Evolutionary conservation across 2,329 filamentous ascomycete genomes (phyloP).

Genomic region (Aspergillus costaricaensis): DNA sequence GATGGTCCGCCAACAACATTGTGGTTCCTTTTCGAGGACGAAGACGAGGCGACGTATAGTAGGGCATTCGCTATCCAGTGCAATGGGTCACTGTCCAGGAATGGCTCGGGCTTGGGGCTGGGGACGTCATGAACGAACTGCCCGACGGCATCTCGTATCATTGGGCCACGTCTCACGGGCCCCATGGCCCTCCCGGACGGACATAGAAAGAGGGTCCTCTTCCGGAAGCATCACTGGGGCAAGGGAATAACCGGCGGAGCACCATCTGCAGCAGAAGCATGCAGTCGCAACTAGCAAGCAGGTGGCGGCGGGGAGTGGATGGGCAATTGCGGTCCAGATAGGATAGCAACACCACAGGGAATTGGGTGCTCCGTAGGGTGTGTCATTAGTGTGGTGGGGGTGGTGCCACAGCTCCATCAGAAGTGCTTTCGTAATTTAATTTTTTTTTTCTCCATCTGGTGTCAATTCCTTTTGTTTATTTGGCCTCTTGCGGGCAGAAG

Average conservation of each 20-base stretch:
- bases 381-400: slow-evolving; percentile 24
- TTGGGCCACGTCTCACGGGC: slow-evolving; percentile 47
- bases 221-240: slow-evolving; percentile 30
- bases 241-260: slow-evolving; percentile 28
- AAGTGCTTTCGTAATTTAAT: slow-evolving; percentile 4
- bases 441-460: neutral
- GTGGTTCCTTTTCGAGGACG: slow-evolving; percentile 27
- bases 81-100: slow-evolving; percentile 31
- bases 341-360: slow-evolving; percentile 27
- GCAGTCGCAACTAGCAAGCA: slow-evolving; percentile 32
- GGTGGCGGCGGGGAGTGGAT: slow-evolving; percentile 24
- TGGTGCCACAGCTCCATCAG: slow-evolving; percentile 29
- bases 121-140: slow-evolving; percentile 38
- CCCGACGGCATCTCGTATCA: slow-evolving; percentile 33
- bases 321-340: slow-evolving; percentile 20
- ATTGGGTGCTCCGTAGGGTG: slow-evolving; percentile 24
- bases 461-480: slow-evolving; percentile 12
- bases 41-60: slow-evolving; percentile 41
- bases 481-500: neutral
- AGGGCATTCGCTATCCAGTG: slow-evolving; percentile 30
- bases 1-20: slow-evolving; percentile 31
- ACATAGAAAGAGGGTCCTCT: slow-evolving; percentile 23
- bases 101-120: slow-evolving; percentile 33
- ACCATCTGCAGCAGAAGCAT: slow-evolving; percentile 32
- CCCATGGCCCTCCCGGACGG: slow-evolving; percentile 30